A percentile compares a stretch with the other conserved stretches of the same genome.
Conservation (phyloP, 495 filamentous ascomycete species). For the Lindgomyces ingoldianus region DNA sequence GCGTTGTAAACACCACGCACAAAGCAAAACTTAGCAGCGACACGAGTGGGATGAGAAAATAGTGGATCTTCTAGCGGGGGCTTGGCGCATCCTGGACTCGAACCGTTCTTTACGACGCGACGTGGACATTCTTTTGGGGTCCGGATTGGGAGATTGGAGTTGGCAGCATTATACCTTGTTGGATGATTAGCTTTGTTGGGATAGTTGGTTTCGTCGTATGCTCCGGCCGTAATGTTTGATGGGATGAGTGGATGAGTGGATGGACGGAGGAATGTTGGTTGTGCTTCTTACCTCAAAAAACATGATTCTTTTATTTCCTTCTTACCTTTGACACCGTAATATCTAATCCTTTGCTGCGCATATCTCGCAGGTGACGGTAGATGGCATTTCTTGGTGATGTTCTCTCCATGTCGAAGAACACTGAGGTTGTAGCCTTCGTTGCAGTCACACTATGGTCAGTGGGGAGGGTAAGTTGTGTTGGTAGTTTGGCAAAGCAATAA, state of each 20-base stretch:
- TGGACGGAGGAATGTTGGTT: neutral
- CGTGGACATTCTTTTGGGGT: constrained; percentile 13
- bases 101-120: constrained; percentile 27
- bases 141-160: neutral
- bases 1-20: constrained; percentile 39
- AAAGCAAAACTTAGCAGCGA: neutral
- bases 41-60: neutral
- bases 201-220: neutral
- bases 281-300: neutral
- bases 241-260: neutral
- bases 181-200: neutral
- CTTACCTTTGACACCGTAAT: neutral
- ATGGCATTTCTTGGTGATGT: neutral
- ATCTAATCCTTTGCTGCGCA: neutral
- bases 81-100: constrained; percentile 24
- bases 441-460: too few relatives aligned
- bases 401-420: neutral
- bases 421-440: neutral
- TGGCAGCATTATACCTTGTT: neutral
- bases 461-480: too few relatives aligned
- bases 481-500: too few relatives aligned
- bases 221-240: constrained; percentile 8
- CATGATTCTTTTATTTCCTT: neutral
- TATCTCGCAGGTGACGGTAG: neutral
- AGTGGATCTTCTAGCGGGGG: neutral